phyloP scores from a whole-genome alignment of 768 basidiomycete species.

The Aureoboletus auriporus region DNA sequence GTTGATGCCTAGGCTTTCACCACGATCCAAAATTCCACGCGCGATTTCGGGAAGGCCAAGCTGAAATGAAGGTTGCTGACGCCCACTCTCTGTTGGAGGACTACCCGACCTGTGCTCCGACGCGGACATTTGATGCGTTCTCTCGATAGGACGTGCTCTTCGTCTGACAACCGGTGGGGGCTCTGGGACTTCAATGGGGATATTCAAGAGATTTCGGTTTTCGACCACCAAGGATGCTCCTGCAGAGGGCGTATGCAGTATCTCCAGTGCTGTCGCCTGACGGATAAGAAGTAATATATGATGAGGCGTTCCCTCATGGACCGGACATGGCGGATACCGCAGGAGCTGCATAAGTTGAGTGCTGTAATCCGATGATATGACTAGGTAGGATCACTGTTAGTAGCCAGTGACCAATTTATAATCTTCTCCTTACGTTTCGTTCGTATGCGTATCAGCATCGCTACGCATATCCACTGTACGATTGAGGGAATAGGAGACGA shows the following conservation, averaged over 20 bases:
- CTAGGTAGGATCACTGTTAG: conserved; percentile 38
- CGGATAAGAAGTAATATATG: conserved; percentile 70
- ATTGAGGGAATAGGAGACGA: conserved; percentile 69
- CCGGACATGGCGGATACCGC: conserved; percentile 64
- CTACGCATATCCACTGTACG: conserved; percentile 84
- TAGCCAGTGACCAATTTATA: neutral
- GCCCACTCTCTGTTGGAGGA: conserved; percentile 29
- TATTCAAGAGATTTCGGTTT: conserved; percentile 74
- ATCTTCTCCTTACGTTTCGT: conserved; percentile 65
- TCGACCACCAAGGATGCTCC: conserved; percentile 80
- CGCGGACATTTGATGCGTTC: conserved; percentile 24
- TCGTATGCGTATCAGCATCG: conserved; percentile 92
- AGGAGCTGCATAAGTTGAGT: conserved; percentile 78
- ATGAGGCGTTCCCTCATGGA: conserved; percentile 39
- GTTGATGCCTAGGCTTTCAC: conserved; percentile 81
- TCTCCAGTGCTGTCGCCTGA: conserved; percentile 78
- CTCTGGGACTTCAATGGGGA: conserved; percentile 63
- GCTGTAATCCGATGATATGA: conserved; percentile 85
- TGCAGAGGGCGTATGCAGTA: conserved; percentile 67
- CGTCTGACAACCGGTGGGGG: conserved; percentile 37
- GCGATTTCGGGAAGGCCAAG: conserved; percentile 70
- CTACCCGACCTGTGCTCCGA: conserved; percentile 18
- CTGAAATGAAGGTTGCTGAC: conserved; percentile 40
- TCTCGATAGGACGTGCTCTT: conserved; percentile 30
- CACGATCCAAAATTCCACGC: conserved; percentile 66